Conservation (phyloP, 305 asterid genomes). For the Solanum hybrid region DNA sequence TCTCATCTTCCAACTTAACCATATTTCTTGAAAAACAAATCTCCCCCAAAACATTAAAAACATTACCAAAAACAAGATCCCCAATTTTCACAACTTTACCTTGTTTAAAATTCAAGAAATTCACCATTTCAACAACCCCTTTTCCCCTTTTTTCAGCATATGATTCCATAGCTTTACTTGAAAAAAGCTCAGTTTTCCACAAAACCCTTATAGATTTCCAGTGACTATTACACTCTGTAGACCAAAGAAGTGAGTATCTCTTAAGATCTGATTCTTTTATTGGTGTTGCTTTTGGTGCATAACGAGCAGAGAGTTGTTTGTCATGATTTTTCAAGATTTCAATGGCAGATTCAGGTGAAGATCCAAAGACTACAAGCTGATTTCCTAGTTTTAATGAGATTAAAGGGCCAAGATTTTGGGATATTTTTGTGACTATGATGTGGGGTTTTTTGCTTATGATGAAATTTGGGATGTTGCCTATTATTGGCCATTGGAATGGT, state of each 20-base stretch:
- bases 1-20: background rate
- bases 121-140: background rate
- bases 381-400: background rate
- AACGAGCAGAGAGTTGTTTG: background rate
- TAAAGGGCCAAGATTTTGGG: background rate
- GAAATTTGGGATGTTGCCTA: background rate
- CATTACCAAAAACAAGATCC: background rate
- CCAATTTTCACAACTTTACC: background rate
- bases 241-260: background rate
- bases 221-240: background rate
- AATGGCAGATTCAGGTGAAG: background rate
- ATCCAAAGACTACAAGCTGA: background rate
- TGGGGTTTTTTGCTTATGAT: background rate
- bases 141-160: background rate
- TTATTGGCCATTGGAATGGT: background rate
- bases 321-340: background rate
- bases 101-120: background rate
- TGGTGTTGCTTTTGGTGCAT: background rate
- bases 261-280: background rate
- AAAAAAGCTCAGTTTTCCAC: background rate
- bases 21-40: background rate
- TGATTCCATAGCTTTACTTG: background rate
- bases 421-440: background rate
- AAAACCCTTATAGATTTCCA: background rate
- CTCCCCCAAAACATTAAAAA: background rate